Evolutionary conservation across 192 early-diverging fungal genomes (phyloP).

Genomic region (Entomortierella chlamydospora): DNA sequence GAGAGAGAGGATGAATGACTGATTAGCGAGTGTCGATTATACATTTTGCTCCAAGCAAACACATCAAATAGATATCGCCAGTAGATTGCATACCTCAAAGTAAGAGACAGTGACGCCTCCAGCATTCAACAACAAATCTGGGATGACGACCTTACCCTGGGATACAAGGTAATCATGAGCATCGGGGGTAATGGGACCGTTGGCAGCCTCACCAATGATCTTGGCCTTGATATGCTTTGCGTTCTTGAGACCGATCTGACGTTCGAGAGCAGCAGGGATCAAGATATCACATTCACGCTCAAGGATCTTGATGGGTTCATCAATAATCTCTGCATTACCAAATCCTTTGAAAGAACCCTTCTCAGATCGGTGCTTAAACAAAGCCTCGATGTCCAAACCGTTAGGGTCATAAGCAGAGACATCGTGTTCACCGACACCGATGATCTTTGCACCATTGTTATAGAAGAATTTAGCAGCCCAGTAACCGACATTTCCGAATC

Average conservation of each 20-base stretch:
- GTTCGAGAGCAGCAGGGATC: conserved; percentile 85
- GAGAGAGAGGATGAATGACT: too few species aligned
- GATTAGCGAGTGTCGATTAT: too few species aligned
- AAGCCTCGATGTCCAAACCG: conserved; percentile 75
- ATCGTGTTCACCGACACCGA: conserved; percentile 80
- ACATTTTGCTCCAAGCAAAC: too few species aligned
- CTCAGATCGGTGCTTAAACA: conserved; percentile 71
- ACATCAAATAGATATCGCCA: not conserved
- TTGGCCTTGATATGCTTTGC: conserved; percentile 82
- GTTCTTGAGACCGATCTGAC: conserved; percentile 81
- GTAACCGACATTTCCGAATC: conserved; percentile 89
- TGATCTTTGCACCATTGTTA: conserved; percentile 80
- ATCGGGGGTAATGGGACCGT: conserved; percentile 81
- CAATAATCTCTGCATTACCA: conserved; percentile 69
- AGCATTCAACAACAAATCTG: conserved; percentile 83
- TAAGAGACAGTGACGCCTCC: conserved; percentile 89
- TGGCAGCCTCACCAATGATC: conserved; percentile 85
- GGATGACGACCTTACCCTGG: conserved; percentile 73
- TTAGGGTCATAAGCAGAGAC: conserved; percentile 69
- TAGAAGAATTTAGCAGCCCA: conserved; percentile 87
- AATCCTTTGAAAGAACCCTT: conserved; percentile 78
- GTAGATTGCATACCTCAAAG: conserved; percentile 40
- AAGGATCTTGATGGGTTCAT: conserved; percentile 65
- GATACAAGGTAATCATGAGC: conserved; percentile 74
- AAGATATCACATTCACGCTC: conserved; percentile 86